A percentile compares a stretch with the other conserved stretches of the same genome.
These are phyloP conservation scores for Stipa capillata DNA, from an alignment of 176 grass and related monocot species.

Conservation along the genomic window DNA sequence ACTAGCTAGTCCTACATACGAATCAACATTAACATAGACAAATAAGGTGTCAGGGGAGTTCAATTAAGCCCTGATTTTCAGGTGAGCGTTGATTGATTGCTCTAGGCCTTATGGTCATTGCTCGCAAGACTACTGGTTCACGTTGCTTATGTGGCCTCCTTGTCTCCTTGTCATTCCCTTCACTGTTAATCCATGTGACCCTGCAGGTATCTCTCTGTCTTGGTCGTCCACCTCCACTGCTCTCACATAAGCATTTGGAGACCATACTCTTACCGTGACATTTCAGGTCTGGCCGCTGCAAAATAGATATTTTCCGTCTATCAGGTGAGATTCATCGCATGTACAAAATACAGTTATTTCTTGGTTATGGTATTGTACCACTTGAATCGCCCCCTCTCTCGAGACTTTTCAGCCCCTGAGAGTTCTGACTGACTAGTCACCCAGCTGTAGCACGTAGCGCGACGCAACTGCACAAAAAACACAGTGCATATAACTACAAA, in stretches of 20 bases:
- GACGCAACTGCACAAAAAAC: neutral
- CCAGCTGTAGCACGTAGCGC: neutral
- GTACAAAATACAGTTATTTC: neutral
- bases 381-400: too few species aligned
- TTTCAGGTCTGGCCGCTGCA: neutral
- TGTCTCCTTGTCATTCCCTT: conserved; percentile 1
- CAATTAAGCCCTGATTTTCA: neutral
- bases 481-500: neutral
- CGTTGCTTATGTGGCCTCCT: neutral
- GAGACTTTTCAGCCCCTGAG: too few species aligned
- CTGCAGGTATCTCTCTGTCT: neutral
- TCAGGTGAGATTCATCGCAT: neutral
- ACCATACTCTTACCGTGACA: neutral
- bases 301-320: neutral
- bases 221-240: neutral
- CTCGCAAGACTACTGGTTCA: neutral
- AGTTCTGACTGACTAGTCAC: neutral
- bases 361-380: neutral
- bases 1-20: too few species aligned
- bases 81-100: neutral
- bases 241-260: neutral
- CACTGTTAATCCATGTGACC: conserved; percentile 19
- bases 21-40: neutral
- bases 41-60: neutral
- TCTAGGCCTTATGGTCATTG: neutral